Evolutionary conservation across 148 eudicot genomes (phyloP), one percentile per base, ranked within the genome.

Genomic region (Polygonum aviculare): DNA sequence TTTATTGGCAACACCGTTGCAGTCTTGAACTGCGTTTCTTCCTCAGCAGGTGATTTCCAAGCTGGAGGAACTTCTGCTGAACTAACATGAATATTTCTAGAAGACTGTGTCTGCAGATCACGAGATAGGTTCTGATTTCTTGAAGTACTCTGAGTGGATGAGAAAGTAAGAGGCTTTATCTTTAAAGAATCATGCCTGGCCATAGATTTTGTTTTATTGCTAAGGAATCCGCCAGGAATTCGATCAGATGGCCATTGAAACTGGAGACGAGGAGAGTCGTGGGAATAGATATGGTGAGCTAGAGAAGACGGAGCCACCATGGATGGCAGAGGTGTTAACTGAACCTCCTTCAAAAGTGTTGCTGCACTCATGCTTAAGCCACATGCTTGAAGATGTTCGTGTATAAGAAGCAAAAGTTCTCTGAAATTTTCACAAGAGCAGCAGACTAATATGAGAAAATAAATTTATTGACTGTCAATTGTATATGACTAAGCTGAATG

Each of bases 231-330:
- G 55, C 82, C 77, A 75, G 87, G 79, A 45, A 77, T 69, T 40
- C 91, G 90, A 33, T 90, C 95, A 76, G 89, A 83, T 75, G 98
- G 98, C 98, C 97, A 94, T 73, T 90, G 97, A 65, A 89, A 83
- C 79, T 85, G 93, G 76, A 83, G 41, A 52, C 21, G 59, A 15
- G 59, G 21, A 6, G 93, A 77, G 62, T 92, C 97, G 72, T 88
- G 96, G 55, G 77, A 90, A 54, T 84, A 73, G 19, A 86, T 76
- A 73, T 92, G 94, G 81, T 92, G 86, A 76, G 84, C 75, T 74
- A 90, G 83, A 79, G 96, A 90, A 75, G 90, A 87, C 62, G 89
- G 90, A 11, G 89, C 84, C 26, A 88, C 88, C 22, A 84, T 81
- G 52, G 92, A 87, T 78, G 92, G 93, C 82, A 92, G 80, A 51